Conservation (phyloP, 2,329 filamentous ascomycete species). For the Cladophialophora psammophila region DNA sequence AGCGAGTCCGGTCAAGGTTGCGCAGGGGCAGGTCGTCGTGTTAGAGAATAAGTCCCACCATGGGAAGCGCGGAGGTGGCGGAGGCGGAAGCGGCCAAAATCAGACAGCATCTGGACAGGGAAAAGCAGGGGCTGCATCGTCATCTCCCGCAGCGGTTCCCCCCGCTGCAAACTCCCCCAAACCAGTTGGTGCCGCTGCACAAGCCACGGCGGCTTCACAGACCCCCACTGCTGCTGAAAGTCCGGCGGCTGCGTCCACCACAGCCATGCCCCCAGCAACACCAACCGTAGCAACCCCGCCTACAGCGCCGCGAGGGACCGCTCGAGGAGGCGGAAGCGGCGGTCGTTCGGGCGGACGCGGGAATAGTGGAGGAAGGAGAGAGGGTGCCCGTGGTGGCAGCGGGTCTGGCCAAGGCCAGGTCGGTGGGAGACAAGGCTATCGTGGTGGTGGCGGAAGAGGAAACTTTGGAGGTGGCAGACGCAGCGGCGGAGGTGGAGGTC, state of each 20-base stretch:
- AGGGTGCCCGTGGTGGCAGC: constrained; percentile 17
- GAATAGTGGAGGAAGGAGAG: constrained; percentile 30
- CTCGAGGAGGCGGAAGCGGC: constrained; percentile 39
- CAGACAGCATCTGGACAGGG: constrained; percentile 13
- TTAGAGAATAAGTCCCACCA: constrained; percentile 71
- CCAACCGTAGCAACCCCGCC: constrained; percentile 25
- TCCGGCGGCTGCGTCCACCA: constrained; percentile 14
- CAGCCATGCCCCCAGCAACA: constrained; percentile 9
- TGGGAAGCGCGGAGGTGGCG: constrained; percentile 30
- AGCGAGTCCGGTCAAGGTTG: constrained; percentile 81
- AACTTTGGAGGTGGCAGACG: constrained; percentile 13
- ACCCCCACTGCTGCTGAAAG: neutral
- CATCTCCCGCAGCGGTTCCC: neutral
- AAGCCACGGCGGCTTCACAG: neutral
- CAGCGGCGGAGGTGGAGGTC: neutral
- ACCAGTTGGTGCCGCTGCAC: constrained; percentile 1
- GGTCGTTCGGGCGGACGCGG: constrained; percentile 39
- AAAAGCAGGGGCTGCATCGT: constrained; percentile 9
- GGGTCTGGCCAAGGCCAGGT: constrained; percentile 21
- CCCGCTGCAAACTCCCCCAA: constrained; percentile 3
- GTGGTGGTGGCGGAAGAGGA: constrained; percentile 25
- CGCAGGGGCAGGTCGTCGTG: constrained; percentile 85
- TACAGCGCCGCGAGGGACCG: constrained; percentile 11
- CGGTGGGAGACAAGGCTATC: constrained; percentile 25
- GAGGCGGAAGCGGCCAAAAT: constrained; percentile 9